Conservation (phyloP, 108 stramenopile species). For the Skeletonema costatum region DNA sequence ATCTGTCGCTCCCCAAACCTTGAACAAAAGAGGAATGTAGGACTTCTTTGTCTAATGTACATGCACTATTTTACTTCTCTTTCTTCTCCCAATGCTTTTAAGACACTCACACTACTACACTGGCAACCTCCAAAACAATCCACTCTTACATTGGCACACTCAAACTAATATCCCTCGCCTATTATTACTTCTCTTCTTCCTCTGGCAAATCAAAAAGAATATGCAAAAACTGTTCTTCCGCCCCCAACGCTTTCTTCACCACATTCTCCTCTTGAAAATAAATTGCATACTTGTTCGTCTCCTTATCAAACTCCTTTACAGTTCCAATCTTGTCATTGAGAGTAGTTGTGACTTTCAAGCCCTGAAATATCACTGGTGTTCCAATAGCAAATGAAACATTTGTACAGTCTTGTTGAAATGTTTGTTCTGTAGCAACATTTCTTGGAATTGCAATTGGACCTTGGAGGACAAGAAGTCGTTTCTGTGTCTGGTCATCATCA, state of each 20-base stretch:
- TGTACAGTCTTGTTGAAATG: background rate
- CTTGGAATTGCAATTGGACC: background rate
- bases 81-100: too few species aligned
- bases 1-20: too few species aligned
- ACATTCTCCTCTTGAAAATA: background rate
- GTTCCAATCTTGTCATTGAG: background rate
- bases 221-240: background rate
- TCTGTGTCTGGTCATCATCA: background rate
- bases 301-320: background rate
- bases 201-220: background rate
- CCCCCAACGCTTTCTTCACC: background rate
- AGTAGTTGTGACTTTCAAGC: background rate
- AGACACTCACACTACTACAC: too few species aligned
- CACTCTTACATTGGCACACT: too few species aligned
- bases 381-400: background rate
- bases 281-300: background rate
- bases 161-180: too few species aligned
- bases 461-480: background rate
- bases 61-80: too few species aligned
- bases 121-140: too few species aligned
- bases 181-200: background rate
- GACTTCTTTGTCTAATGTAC: too few species aligned
- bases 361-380: background rate
- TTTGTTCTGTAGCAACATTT: background rate
- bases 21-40: too few species aligned